A percentile compares a stretch with the other conserved stretches of the same genome.
phyloP scores from a whole-genome alignment of 2,329 filamentous ascomycete genomes.

The Xylaria hypoxylon region DNA sequence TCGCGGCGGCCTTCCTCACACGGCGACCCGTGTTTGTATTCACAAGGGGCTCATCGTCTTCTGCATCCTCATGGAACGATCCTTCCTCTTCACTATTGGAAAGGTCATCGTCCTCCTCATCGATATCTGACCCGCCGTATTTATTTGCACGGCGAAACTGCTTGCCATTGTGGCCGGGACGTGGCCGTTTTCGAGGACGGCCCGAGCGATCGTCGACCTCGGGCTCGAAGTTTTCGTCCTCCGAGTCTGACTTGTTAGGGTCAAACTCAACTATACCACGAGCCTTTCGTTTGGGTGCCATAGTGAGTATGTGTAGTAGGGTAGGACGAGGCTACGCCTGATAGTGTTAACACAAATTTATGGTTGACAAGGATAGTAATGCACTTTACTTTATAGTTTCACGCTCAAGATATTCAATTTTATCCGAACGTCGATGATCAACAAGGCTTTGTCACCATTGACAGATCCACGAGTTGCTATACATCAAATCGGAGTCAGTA shows the following conservation, averaged over 20 bases:
- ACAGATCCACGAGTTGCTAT: slow-evolving; percentile 7
- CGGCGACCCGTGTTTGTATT: slow-evolving; percentile 58
- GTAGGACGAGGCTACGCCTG: slow-evolving; percentile 12
- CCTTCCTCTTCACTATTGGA: slow-evolving; percentile 65
- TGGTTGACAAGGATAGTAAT: not conserved
- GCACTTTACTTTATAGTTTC: slow-evolving; percentile 18
- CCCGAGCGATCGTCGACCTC: slow-evolving; percentile 53
- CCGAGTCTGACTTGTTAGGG: slow-evolving; percentile 73
- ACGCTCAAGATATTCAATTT: not conserved
- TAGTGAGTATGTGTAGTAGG: slow-evolving; percentile 44
- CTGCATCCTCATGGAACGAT: slow-evolving; percentile 55
- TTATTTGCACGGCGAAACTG: slow-evolving; percentile 48
- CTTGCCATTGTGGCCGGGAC: slow-evolving; percentile 53
- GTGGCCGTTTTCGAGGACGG: slow-evolving; percentile 55
- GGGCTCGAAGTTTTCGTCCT: slow-evolving; percentile 75
- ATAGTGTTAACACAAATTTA: slow-evolving; percentile 12
- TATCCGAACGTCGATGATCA: not conserved
- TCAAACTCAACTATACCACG: slow-evolving; percentile 67
- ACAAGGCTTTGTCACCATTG: slow-evolving; percentile 7
- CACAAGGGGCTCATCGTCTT: slow-evolving; percentile 52
- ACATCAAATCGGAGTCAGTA: slow-evolving; percentile 23
- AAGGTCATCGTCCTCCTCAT: slow-evolving; percentile 64
- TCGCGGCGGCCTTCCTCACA: slow-evolving; percentile 59
- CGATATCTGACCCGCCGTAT: slow-evolving; percentile 72
- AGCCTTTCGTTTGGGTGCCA: slow-evolving; percentile 67